phyloP scores from a whole-genome alignment of 2,329 filamentous ascomycete genomes.

The Pseudogymnoascus sp. region DNA sequence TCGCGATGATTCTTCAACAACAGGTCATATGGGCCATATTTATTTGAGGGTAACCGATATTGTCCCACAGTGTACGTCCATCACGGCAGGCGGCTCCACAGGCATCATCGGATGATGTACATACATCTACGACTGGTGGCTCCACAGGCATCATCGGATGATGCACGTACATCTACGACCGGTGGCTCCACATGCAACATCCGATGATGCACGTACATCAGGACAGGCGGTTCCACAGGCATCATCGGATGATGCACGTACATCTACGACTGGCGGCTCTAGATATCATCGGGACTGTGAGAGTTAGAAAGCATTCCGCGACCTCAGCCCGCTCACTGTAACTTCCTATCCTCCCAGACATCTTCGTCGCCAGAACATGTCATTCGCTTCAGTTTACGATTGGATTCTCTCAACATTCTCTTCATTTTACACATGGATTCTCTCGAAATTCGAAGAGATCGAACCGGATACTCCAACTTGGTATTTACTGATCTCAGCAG shows the following conservation, averaged over 20 bases:
- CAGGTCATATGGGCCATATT: not conserved
- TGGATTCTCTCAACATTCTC: not conserved
- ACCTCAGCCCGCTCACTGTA: not conserved
- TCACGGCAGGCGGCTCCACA: not conserved
- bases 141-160: not conserved
- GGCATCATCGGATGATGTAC: not conserved
- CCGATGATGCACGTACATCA: not conserved
- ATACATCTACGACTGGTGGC: not conserved
- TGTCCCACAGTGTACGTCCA: not conserved
- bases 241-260: not conserved
- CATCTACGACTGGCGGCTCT: not conserved
- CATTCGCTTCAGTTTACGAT: not conserved
- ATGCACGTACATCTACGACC: too few relatives aligned
- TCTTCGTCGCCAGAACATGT: not conserved
- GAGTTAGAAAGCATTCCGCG: not conserved
- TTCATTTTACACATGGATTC: not conserved
- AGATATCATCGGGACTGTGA: not conserved
- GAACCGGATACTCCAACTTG: constrained; percentile 4
- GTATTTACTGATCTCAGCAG: constrained; percentile 13
- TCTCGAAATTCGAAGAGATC: constrained; percentile 12
- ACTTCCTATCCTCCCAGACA: not conserved
- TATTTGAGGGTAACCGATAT: not conserved
- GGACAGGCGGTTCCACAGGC: not conserved
- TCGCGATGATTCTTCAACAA: not conserved
- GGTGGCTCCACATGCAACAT: not conserved